Base-by-base conservation (phyloP, 208 protist species). In the Acanthamoeba sp. region DNA sequence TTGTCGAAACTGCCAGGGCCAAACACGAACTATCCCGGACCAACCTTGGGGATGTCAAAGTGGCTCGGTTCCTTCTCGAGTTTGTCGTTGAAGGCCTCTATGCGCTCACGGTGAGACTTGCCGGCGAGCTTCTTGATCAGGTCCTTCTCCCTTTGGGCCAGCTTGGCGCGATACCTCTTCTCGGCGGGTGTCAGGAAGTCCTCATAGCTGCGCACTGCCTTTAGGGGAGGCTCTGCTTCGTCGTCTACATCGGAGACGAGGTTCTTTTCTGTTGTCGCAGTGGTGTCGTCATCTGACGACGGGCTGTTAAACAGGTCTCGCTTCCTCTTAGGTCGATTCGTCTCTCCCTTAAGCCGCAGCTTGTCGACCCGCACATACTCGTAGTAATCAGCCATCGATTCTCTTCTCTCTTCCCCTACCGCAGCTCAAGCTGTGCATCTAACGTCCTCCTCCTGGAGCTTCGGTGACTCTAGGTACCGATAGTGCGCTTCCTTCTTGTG, bases 31-130 rank as follows among this genome's bases (percentile, higher is more conserved):
- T 59, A 87, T 1, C 78, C 78, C 0, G 78, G 78, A 4, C 78
- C 78, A 27, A 91, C 85, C 85, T 91, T 91, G 14, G 85, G 85
- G 32, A 91, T 91, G 36, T 91, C 85, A 32, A 73, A 91, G 85
- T 91, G 85, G 55, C 38, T 91, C 5, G 85, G 85, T 16, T 73
- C 57, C 57, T 64, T 71, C 59, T 91, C 85, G 27, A 91, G 85
- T 6, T 91, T 27, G 9, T 12, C 24, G 85, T 91, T 91, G 36
- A 91, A 91, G 27, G 34, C 32, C 59, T 91, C 85, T 0, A 91
- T 34, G 16, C 57, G n/a, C 55, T 91, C 57, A 9, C 85, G 85
- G 32, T 91, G 85, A 0, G 85, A 91, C 34, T 71, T 34, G n/a
- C 22, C 24, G 24, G 85, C 85, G 12, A 91, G 48, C 38, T 91